phyloP scores from a whole-genome alignment of 441 rosid genomes.

The Capsella rubella region DNA sequence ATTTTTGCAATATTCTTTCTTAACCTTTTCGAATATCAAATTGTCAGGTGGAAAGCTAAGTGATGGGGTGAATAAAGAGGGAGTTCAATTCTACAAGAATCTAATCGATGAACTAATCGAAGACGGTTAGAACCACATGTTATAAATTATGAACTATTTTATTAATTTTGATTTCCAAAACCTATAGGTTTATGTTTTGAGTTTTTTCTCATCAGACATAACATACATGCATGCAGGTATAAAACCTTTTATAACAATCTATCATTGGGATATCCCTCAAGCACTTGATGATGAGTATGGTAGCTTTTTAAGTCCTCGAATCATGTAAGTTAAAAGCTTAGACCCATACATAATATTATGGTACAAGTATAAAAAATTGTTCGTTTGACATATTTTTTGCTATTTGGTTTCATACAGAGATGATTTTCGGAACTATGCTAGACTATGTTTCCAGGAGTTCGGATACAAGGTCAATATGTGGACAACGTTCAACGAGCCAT shows the following conservation, averaged over 20 bases:
- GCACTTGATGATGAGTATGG: conserved; percentile 52
- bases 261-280: conserved; percentile 58
- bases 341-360: neutral
- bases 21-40: neutral
- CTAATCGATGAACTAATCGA: conserved; percentile 44
- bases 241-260: conserved; percentile 50
- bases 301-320: conserved; percentile 48
- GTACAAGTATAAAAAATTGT: neutral
- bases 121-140: conserved; percentile 32
- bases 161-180: no score
- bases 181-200: no score
- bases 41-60: neutral
- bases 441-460: neutral
- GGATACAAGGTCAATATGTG: neutral
- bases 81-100: conserved; percentile 46
- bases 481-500: neutral
- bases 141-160: no score
- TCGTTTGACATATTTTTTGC: neutral
- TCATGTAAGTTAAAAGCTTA: neutral
- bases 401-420: neutral
- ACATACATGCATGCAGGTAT: conserved; percentile 42
- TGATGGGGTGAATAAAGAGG: neutral
- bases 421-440: neutral
- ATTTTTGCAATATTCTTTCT: no score
- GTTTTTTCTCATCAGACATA: neutral